Evolutionary conservation across 805 yeast species (phyloP), one percentile per base, ranked within the genome.

Genomic region (Saccharomyces paradoxus): DNA sequence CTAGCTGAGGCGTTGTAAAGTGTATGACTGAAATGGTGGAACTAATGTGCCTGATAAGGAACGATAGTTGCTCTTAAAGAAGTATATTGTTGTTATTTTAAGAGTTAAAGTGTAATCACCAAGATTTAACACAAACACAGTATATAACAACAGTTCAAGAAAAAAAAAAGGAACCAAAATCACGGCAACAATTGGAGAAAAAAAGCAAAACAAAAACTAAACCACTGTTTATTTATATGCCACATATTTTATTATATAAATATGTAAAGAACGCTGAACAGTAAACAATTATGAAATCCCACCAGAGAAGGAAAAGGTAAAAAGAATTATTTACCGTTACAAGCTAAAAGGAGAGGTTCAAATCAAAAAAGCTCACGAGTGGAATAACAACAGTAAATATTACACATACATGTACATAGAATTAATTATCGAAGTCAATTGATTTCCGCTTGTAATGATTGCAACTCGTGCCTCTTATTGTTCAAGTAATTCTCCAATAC

Each of bases 401-500:
- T n/a, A 24, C 4, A 41, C 31, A 14, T 41, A 44, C 49, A 41
- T 41, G 30, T 41, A 27, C 24, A 26, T 50, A 41, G 9, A 22
- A 30, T 7, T 28, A 48, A 14, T 29, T 29, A 27, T 29, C 17
- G 26, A 29, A 14, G n/a, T 26, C 41, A 54, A n/a, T 65, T 66
- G 28, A 77, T 73, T 60, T 82, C 78, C 50, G 64, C 61, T 56
- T 73, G 72, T 53, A 87, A 71, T 8, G 73, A 71, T 13, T 66
- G 71, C 60, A 88, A 77, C 67, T 89, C 96, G 21, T 64, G 62
- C 65, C 81, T 80, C 72, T 86, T 87, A 49, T 74, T 74, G 46
- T 71, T 71, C 62, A 87, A 76, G 63, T 86, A 91, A 55, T 80
- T 83, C 68, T 87, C 86, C 62, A 94, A 76, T 21, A 83, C 81